Base-by-base conservation (phyloP, 371 early-diverging fungal species). In the Actinomucor elegans region DNA sequence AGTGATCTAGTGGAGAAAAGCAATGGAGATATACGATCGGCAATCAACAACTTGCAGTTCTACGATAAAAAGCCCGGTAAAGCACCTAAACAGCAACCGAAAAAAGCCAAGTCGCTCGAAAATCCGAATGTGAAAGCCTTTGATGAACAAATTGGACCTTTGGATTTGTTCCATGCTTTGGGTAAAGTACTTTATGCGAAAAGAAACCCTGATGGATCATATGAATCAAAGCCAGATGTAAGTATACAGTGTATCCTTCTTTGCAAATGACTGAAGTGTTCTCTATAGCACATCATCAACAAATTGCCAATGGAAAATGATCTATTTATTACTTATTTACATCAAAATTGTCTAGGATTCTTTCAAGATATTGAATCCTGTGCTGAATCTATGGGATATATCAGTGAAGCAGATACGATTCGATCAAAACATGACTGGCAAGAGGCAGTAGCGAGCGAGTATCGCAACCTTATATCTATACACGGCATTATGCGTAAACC, bases 141-240 rank as follows among this genome's bases (percentile, higher is more conserved):
- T 33, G 53, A 51, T 20, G 55, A 55, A 12, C 43, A 56, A 33
- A 45, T 35, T 5, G 55, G 49, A 0, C 58, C 64, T 3, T 40
- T 71, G 7, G 15, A 41, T 24, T 35, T 77, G 14, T 77, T 77
- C 26, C 77, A 77, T 52, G 69, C 71, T 0, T 10, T 73, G 6
- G 77, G 77, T 6, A 77, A 77, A 45, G 72, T 69, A 3, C 37
- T 77, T 1, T 67, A 71, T 48, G 60, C 63, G 6, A 77, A 77
- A 44, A 44, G 71, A 55, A 52, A 56, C 23, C 10, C 48, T 4
- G 26, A 61, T 26, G 58, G 58, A 4, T n/a, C 44, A 20, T 43
- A 57, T 7, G 67, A 75, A 53, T 66, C 69, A 3, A 34, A 32
- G 12, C 69, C 72, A 28, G 67, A 69, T 51, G 66, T 63, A 57